A percentile compares a stretch with the other conserved stretches of the same genome.
Evolutionary conservation across 2,329 filamentous ascomycete genomes (phyloP).

Genomic region (Fusarium lateritium): DNA sequence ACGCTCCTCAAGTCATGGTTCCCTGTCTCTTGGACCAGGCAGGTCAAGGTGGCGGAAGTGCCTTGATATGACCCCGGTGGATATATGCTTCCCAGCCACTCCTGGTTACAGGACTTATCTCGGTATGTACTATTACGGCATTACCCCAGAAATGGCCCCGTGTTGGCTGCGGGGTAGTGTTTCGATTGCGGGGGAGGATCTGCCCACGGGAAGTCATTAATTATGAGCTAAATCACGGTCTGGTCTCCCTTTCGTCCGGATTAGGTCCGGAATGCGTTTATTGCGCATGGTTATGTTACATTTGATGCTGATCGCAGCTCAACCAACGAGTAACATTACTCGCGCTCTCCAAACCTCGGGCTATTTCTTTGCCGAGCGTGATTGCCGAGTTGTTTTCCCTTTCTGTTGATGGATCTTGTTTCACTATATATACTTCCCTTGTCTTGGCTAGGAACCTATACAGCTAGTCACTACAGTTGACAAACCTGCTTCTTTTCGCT

Average conservation of each 20-base stretch:
- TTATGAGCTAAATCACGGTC: neutral
- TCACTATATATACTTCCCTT: conserved; percentile 1
- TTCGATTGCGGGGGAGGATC: conserved; percentile 19
- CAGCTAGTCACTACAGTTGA: no score
- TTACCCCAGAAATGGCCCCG: conserved; percentile 11
- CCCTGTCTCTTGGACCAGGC: no score
- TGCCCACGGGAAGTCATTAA: neutral
- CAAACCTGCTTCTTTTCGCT: neutral
- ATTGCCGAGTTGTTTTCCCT: neutral
- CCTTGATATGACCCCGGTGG: no score
- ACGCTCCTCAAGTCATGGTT: no score
- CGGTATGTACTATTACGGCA: neutral
- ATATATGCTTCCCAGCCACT: no score
- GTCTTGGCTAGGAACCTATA: neutral
- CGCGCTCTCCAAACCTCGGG: neutral
- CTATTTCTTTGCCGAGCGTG: conserved; percentile 5
- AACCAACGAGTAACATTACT: neutral
- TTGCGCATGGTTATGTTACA: conserved; percentile 7
- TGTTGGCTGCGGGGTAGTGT: conserved; percentile 11
- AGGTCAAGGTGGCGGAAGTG: no score
- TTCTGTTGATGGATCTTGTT: neutral
- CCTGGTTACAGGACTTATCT: conserved; percentile 8
- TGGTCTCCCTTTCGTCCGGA: neutral
- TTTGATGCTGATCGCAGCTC: neutral
- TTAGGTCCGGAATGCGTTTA: neutral